phyloP scores from a whole-genome alignment of 495 filamentous ascomycete species.

The Opeltia flavorubescens region DNA sequence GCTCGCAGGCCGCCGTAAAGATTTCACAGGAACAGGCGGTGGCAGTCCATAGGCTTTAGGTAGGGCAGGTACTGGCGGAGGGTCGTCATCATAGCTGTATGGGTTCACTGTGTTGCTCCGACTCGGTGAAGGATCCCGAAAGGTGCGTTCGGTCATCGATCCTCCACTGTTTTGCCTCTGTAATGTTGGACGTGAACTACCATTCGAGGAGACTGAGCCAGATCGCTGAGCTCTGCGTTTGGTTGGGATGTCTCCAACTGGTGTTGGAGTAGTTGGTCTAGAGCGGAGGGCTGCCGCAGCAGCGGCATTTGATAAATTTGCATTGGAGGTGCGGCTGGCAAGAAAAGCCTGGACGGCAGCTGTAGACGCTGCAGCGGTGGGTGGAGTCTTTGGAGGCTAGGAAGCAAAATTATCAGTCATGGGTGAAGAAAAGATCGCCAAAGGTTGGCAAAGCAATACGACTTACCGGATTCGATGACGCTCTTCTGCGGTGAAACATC shows the following conservation, averaged over 20 bases:
- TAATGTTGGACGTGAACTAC: constrained; percentile 36
- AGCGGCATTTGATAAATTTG: constrained; percentile 63
- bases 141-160: constrained; percentile 78
- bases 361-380: constrained; percentile 55
- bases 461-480: constrained; percentile 41
- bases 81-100: constrained; percentile 26
- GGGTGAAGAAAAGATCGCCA: neutral
- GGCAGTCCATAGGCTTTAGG: constrained; percentile 34
- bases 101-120: constrained; percentile 30
- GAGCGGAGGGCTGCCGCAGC: constrained; percentile 72
- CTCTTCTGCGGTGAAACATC: constrained; percentile 43
- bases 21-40: constrained; percentile 13
- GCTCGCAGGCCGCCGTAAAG: constrained; percentile 36
- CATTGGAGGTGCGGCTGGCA: constrained; percentile 45
- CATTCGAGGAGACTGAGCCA: constrained; percentile 52
- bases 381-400: constrained; percentile 28
- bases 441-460: neutral
- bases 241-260: constrained; percentile 69
- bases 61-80: constrained; percentile 62
- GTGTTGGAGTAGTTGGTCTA: constrained; percentile 58
- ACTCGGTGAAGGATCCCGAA: constrained; percentile 55
- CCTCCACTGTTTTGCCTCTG: constrained; percentile 53
- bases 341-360: constrained; percentile 74
- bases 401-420: neutral
- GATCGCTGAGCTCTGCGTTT: constrained; percentile 68